Conservation (phyloP, 371 early-diverging fungal genomes). For the Chytridiales sp. region DNA sequence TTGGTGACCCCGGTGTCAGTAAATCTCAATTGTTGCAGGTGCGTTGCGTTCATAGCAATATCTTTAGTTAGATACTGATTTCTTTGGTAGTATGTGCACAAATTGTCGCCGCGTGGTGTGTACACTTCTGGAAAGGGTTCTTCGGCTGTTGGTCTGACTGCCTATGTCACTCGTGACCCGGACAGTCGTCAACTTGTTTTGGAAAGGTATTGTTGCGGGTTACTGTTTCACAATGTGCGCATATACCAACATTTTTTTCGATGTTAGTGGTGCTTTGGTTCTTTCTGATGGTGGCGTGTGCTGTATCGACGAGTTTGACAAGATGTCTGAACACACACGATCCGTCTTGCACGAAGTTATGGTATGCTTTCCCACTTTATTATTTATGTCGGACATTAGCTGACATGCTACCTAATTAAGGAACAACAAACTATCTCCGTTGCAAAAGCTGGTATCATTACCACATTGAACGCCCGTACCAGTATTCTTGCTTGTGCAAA, state of each 20-base stretch:
- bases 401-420: conserved; percentile 23
- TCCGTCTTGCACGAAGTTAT: conserved; percentile 99
- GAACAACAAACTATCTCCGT: conserved; percentile 99
- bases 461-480: conserved; percentile 98
- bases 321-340: conserved; percentile 96
- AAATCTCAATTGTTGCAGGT: conserved; percentile 95
- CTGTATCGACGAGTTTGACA: conserved; percentile 99
- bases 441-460: conserved; percentile 99
- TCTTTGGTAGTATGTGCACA: conserved; percentile 78
- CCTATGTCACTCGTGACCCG: conserved; percentile 97
- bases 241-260: background rate
- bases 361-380: conserved; percentile 50
- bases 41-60: background rate
- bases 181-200: conserved; percentile 96
- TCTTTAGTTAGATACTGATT: background rate
- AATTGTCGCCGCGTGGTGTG: conserved; percentile 95
- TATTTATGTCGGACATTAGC: background rate
- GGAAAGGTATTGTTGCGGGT: conserved; percentile 69
- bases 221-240: background rate
- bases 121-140: conserved; percentile 99
- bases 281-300: conserved; percentile 98
- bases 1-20: conserved; percentile 99
- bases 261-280: conserved; percentile 93
- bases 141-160: conserved; percentile 99
- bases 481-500: conserved; percentile 98